Evolutionary conservation across 768 basidiomycete genomes (phyloP).

Genomic region (Coprinellus aureogranulatus): DNA sequence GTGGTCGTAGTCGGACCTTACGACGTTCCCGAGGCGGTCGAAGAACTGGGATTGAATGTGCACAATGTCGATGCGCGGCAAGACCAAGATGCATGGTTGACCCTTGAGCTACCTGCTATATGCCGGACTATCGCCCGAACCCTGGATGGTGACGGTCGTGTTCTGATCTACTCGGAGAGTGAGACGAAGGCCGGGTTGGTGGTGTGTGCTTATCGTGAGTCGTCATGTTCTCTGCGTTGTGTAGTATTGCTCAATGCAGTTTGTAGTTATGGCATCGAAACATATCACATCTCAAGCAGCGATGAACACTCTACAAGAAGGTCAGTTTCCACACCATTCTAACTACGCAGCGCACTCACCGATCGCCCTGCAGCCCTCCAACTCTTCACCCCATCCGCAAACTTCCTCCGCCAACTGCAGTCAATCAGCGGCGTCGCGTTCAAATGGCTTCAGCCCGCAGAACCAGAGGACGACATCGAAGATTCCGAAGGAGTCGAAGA

Average conservation of each 20-base stretch:
- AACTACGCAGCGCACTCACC: too few species aligned
- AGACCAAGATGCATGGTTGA: not conserved
- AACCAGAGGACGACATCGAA: too few species aligned
- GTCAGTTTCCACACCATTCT: too few species aligned
- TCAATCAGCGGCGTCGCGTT: constrained; percentile 25
- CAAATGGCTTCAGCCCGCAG: too few species aligned
- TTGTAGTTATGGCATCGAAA: not conserved
- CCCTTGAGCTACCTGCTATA: not conserved
- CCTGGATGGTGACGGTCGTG: constrained; percentile 37
- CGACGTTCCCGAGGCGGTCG: constrained; percentile 31
- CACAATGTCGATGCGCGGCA: constrained; percentile 38
- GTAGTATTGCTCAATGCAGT: too few species aligned
- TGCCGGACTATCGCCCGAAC: constrained; percentile 33
- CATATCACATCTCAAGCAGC: not conserved
- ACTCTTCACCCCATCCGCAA: constrained; percentile 48
- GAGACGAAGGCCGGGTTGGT: constrained; percentile 55
- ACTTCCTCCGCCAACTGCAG: constrained; percentile 47
- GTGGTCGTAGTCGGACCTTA: constrained; percentile 55
- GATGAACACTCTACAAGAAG: too few species aligned
- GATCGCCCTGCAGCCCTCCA: constrained; percentile 40
- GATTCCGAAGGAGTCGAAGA: too few species aligned
- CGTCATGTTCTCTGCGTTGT: not conserved
- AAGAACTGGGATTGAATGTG: not conserved
- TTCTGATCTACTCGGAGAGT: constrained; percentile 54
- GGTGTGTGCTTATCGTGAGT: constrained; percentile 53